Evolutionary conservation across 441 rosid species (phyloP).

Genomic region (Omphalea diandra): DNA sequence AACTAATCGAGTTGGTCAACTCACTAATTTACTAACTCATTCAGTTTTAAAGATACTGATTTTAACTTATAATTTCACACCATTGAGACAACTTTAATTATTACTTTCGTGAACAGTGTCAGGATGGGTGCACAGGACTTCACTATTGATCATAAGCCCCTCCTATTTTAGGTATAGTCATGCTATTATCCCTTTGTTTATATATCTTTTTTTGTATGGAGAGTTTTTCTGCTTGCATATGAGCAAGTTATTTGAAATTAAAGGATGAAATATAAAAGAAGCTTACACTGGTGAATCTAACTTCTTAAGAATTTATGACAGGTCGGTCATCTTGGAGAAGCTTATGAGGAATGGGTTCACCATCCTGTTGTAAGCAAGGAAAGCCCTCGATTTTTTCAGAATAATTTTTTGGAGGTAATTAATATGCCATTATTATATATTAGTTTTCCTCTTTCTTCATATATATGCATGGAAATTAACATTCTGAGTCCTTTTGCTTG

Average conservation of each 20-base stretch:
- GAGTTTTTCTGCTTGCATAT: no score
- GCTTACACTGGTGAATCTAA: no score
- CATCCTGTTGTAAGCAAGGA: slow-evolving; percentile 88
- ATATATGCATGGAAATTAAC: neutral
- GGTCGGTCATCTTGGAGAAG: slow-evolving; percentile 98
- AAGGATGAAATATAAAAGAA: no score
- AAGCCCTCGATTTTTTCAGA: slow-evolving; percentile 87
- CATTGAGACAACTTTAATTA: no score
- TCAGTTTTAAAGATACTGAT: no score
- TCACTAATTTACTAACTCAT: no score
- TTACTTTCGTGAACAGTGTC: slow-evolving; percentile 21
- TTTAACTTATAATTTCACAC: no score
- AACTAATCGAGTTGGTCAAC: no score
- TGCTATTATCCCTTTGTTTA: neutral
- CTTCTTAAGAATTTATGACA: slow-evolving; percentile 34
- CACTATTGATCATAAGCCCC: slow-evolving; percentile 86
- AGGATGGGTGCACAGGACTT: slow-evolving; percentile 77
- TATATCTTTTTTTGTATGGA: no score
- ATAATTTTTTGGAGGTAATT: slow-evolving; percentile 88
- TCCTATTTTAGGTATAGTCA: slow-evolving; percentile 77
- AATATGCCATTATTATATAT: no score
- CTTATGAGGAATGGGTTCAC: slow-evolving; percentile 94
- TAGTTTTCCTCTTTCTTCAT: no score
- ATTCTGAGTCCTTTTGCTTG: slow-evolving; percentile 19
- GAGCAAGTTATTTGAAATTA: no score